Evolutionary conservation across 257 asterid genomes (phyloP), one percentile per base, ranked within the genome.

Genomic region (Ajuga chamaepitys): DNA sequence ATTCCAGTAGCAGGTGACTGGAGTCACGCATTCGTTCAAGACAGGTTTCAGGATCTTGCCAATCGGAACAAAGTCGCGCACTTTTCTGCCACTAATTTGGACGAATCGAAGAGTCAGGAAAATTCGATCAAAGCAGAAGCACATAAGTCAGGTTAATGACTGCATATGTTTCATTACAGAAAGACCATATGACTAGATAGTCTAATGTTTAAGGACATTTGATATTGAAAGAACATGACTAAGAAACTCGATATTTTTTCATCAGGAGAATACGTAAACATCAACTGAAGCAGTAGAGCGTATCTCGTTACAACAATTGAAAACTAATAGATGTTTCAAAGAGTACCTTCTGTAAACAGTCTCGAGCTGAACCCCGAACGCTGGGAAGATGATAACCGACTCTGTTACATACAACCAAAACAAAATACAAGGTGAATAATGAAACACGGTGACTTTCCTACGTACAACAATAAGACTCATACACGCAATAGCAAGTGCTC

Each of bases 1-100:
- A 70, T 86, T 86, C 98, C 98, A 93, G 79, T 84, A 89, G 86
- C 97, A 93, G 75, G 98, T 87, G 53, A 89, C 88, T n/a, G 98
- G 98, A 24, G 96, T 93, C 78, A 93, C 87, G 52, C 96, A 89
- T 85, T 89, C 98, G 74, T 78, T 83, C 75, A 89, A 64, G 60
- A 93, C 94, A n/a, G 98, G 90, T 73, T 87, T 85, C 83, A 87
- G 68, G 62, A 89, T 78, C 81, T 85, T 86, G 81, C 82, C 80
- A 51, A 78, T 68, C 3, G 94, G 95, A 28, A 93, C 82, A 80
- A 87, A 93, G 22, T 44, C 78, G 28, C 82, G 82, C 64, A 72
- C 66, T 11, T 76, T 80, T 74, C 79, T 79, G 74, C 98, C 97
- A 67, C 97, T 88, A 81, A 57, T 70, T 69, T 32, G 44, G 45